Evolutionary conservation across 2,329 filamentous ascomycete genomes (phyloP).

Genomic region (Ceratocystis smalleyi): DNA sequence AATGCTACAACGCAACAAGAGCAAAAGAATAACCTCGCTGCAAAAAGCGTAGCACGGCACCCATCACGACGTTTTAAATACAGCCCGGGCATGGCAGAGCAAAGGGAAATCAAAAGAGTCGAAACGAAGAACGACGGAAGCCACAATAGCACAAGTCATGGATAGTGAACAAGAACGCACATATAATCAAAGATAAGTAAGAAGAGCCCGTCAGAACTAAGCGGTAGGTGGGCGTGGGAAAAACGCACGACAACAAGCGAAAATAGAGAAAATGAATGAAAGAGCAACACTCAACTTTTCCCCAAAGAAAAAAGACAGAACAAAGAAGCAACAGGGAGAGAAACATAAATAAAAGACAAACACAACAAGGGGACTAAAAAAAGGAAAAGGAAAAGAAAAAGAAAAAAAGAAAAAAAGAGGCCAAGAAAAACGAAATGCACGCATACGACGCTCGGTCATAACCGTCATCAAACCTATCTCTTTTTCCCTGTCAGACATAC

Average conservation of each 20-base stretch:
- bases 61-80: no score
- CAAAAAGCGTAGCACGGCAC: no score
- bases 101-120: no score
- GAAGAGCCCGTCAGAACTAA: no score
- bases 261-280: no score
- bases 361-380: background rate
- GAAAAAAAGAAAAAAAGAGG: background rate
- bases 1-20: background rate
- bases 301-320: no score
- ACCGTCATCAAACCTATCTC: slow-evolving; percentile 6
- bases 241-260: no score
- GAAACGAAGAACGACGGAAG: no score
- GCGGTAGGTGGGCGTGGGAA: no score
- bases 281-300: no score
- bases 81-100: no score
- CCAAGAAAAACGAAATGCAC: background rate
- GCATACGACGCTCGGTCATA: background rate
- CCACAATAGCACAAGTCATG: background rate
- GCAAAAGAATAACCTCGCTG: background rate
- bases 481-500: background rate
- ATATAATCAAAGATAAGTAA: background rate
- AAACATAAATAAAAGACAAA: background rate
- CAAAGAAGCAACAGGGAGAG: background rate
- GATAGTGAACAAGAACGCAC: background rate
- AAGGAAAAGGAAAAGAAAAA: background rate